Evolutionary conservation across 306 rosid genomes (phyloP), one percentile per base, ranked within the genome.

Genomic region (Rubus parviflorus): DNA sequence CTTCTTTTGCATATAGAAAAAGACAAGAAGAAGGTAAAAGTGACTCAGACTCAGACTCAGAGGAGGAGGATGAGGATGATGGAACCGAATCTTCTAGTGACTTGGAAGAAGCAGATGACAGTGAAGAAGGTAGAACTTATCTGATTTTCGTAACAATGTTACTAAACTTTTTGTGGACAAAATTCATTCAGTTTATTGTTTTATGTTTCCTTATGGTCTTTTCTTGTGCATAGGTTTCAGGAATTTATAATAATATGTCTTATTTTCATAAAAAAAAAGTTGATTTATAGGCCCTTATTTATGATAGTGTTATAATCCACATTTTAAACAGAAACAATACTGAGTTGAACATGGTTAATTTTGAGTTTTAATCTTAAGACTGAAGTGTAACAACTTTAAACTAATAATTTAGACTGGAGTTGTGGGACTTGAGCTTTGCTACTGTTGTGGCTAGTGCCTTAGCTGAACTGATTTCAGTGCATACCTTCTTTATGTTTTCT

Each of bases 21-120:
- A 86, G 79, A 68, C 87, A 79, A 73, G 88, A 73, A 70, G 86
- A 79, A 75, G 86, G 80, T 41, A 82, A 47, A 67, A 86, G 85
- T 63, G 90, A 82, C 72, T 67, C 81, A 9, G 85, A 75, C 58
- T 57, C 63, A 48, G 83, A 72, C 30, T 25, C 30, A 54, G 83
- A 82, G 52, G 81, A 60, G 42, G 78, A 62, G 62, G 85, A 79
- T 51, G 79, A 72, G 45, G 82, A 83, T 37, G 86, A 79, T 2
- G 46, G 71, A 22, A 45, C n/a, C 69, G 38, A 86, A 82, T 82
- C 87, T 81, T 77, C 54, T 79, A 75, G 85, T 70, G 62, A 79
- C 72, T 79, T 37, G 53, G 83, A 87, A 70, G 82, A 82, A 66
- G 85, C 1, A 47, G 82, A 77, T 43, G 86, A 75, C 15, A 45